These are phyloP conservation scores for Rhynchospora tenuis DNA, from an alignment of 176 grass and related monocot genomes.

Conservation along the genomic window DNA sequence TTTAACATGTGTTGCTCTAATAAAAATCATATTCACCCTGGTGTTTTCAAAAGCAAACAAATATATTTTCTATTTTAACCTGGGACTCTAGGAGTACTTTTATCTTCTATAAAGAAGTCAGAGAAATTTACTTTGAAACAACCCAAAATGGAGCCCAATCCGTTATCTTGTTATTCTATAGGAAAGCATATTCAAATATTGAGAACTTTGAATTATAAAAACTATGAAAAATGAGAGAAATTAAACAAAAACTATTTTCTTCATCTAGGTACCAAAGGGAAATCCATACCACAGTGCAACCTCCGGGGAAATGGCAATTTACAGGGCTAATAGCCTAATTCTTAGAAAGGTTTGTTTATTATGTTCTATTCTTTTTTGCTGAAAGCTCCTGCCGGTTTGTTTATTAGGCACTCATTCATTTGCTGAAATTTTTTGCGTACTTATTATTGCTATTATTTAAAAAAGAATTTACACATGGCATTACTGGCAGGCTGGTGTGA, in stretches of 20 bases:
- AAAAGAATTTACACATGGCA: neutral
- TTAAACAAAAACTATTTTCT: constrained; percentile 17
- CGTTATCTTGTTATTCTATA: neutral
- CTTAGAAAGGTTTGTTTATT: constrained; percentile 63
- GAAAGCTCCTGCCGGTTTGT: constrained; percentile 14
- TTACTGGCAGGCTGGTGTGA: constrained; percentile 56
- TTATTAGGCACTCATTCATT: neutral
- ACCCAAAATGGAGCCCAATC: neutral
- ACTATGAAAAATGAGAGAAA: neutral
- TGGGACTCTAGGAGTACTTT: neutral
- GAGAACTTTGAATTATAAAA: neutral
- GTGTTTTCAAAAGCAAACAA: neutral
- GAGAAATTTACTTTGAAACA: neutral
- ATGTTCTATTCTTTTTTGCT: neutral
- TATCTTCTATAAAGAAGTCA: neutral
- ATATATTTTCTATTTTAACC: neutral
- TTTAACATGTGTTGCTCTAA: neutral
- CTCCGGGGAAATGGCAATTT: constrained; percentile 93
- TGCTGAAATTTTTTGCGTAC: neutral
- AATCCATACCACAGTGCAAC: constrained; percentile 98
- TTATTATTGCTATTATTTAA: neutral
- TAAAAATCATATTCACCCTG: neutral
- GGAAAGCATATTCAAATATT: neutral
- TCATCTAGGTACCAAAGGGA: constrained; percentile 75
- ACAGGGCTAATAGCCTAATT: constrained; percentile 78